A percentile compares a stretch with the other conserved stretches of the same genome.
phyloP scores from a whole-genome alignment of 805 yeast genomes.

The Hanseniaspora taiwanica region DNA sequence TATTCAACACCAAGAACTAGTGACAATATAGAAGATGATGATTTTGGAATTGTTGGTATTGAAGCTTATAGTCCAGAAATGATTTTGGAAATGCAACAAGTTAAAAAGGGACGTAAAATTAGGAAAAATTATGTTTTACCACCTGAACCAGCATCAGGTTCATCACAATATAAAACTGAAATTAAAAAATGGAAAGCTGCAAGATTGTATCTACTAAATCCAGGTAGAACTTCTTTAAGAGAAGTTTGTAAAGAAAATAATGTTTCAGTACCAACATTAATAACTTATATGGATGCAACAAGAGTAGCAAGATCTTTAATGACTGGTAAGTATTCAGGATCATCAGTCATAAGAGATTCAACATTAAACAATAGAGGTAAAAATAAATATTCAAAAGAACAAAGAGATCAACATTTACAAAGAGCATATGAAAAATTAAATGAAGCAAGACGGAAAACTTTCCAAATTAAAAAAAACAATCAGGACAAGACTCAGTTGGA shows the following conservation, averaged over 20 bases:
- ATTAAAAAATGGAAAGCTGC: slow-evolving; percentile 5
- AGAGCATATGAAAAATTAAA: slow-evolving; percentile 5
- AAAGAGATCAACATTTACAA: slow-evolving; percentile 3
- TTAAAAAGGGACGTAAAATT: slow-evolving; percentile 6
- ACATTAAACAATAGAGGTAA: slow-evolving; percentile 7
- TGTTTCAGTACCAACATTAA: slow-evolving; percentile 6
- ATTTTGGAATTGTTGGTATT: slow-evolving; percentile 1
- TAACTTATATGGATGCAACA: slow-evolving; percentile 7
- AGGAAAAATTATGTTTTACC: slow-evolving; percentile 6
- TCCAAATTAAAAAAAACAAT: neutral
- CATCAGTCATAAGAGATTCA: slow-evolving; percentile 6
- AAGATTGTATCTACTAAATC: slow-evolving; percentile 3
- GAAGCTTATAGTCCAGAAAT: neutral
- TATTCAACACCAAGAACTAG: neutral
- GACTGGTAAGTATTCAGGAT: slow-evolving; percentile 7
- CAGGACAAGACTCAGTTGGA: too few relatives aligned
- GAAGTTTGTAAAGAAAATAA: slow-evolving; percentile 5
- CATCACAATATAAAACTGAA: slow-evolving; percentile 1
- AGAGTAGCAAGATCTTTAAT: slow-evolving; percentile 6
- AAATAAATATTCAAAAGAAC: slow-evolving; percentile 4
- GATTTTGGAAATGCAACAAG: neutral
- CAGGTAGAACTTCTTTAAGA: slow-evolving; percentile 6
- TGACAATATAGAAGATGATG: neutral
- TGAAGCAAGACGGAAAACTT: slow-evolving; percentile 3
- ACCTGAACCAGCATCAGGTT: slow-evolving; percentile 2